A percentile compares a stretch with the other conserved stretches of the same genome.
These are phyloP conservation scores for Poa annua DNA, from an alignment of 176 grass and related monocot genomes.

Conservation along the genomic window DNA sequence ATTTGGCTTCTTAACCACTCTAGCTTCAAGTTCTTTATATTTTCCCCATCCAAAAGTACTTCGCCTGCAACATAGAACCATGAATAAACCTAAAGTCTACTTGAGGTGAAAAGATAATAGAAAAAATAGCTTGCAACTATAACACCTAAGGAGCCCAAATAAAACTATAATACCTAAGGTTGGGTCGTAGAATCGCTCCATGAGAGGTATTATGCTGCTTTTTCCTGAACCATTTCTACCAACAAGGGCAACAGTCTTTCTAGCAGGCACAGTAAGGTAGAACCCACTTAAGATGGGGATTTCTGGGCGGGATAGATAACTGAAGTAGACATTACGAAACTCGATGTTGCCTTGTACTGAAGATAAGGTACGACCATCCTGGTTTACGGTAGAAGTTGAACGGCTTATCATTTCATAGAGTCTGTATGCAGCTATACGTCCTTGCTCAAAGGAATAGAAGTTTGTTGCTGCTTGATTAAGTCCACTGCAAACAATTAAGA, in stretches of 20 bases:
- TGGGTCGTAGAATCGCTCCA: conserved; percentile 99
- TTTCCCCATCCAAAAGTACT: conserved; percentile 98
- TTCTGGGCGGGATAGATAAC: conserved; percentile 95
- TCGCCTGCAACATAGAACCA: conserved; percentile 65
- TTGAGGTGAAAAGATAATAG: conserved; percentile 27
- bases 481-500: conserved; percentile 64
- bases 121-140: conserved; percentile 10
- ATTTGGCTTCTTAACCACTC: conserved; percentile 99
- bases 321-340: conserved; percentile 99
- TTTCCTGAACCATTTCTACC: conserved; percentile 99
- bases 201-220: conserved; percentile 99
- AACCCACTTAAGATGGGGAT: conserved; percentile 98
- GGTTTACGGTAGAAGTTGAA: conserved; percentile 81
- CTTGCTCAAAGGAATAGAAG: conserved; percentile 99
- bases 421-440: conserved; percentile 93
- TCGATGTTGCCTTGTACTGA: conserved; percentile 95
- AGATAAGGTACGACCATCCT: conserved; percentile 71
- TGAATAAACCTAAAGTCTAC: neutral
- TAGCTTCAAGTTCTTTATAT: conserved; percentile 89
- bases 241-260: conserved; percentile 97
- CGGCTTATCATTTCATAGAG: conserved; percentile 99
- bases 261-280: conserved; percentile 88
- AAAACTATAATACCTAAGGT: conserved; percentile 77
- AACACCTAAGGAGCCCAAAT: conserved; percentile 62
- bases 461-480: conserved; percentile 99